Evolutionary conservation across 2,329 filamentous ascomycete genomes (phyloP).

Genomic region (Nothophoma quercina): DNA sequence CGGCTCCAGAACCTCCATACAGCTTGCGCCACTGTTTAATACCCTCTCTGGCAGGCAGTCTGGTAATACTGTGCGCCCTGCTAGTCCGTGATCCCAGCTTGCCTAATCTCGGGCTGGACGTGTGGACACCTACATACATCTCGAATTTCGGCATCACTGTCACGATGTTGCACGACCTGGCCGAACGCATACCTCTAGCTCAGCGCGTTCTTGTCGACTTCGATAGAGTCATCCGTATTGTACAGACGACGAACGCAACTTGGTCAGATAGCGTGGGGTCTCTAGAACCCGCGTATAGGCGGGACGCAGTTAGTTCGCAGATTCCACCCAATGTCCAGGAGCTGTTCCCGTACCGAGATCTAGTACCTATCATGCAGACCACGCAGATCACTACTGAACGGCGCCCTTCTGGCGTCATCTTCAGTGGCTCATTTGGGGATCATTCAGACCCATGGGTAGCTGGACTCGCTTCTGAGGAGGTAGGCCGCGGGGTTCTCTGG

Average conservation of each 20-base stretch:
- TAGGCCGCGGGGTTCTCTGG: neutral
- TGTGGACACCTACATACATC: conserved; percentile 4
- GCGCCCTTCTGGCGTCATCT: neutral
- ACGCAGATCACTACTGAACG: neutral
- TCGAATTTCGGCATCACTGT: conserved; percentile 24
- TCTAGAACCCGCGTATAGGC: neutral
- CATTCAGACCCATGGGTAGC: neutral
- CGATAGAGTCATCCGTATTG: conserved; percentile 17
- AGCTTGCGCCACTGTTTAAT: conserved; percentile 29
- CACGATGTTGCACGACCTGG: conserved; percentile 24
- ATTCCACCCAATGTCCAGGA: conserved; percentile 26
- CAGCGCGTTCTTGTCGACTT: conserved; percentile 35
- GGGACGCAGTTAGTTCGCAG: neutral
- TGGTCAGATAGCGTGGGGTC: neutral
- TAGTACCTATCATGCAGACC: neutral
- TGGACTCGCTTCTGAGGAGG: neutral
- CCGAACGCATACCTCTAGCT: conserved; percentile 23
- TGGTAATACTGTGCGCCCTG: conserved; percentile 32
- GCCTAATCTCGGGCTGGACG: conserved; percentile 13
- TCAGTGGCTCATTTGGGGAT: neutral
- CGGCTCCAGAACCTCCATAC: conserved; percentile 11
- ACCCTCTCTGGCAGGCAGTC: conserved; percentile 25
- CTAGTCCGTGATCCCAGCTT: conserved; percentile 23
- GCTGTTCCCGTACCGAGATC: conserved; percentile 33
- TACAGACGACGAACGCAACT: conserved; percentile 10